Base-by-base conservation (phyloP, 805 yeast species). In the Spathaspora girioi region DNA sequence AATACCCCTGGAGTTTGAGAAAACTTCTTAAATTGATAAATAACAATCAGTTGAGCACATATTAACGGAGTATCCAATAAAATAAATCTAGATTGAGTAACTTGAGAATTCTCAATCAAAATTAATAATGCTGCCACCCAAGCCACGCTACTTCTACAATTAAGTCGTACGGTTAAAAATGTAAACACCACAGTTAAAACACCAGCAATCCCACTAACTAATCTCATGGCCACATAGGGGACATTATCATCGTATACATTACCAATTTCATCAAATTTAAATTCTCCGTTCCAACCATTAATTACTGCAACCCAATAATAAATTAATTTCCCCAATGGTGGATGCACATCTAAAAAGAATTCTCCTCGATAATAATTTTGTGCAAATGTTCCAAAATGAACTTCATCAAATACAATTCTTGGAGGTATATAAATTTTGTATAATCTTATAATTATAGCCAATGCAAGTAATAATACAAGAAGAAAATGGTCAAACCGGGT, bases 301-400 rank as follows among this genome's bases (percentile, higher is more conserved):
- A 80, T 38, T 54, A 70, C 66, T 2, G 84, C 84, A 7, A 84
- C 69, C 49, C 78, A 73, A 29, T 81, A 82, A 59, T 77, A 83
- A 11, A 83, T 64, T 66, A 87, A 67, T 57, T 84, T 83, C 38
- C 79, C 84, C 48, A 87, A 68, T 4, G 93, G 92, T 10, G 93
- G 92, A 56, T 86, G 86, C 26, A 84, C 84, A 59, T 85, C 91
- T 58, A 86, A 71, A 66, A 84, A 86, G 63, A 81, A 85, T 41
- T 77, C 73, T 20, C 89, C 88, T 48, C 71, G 71, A 56, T 75
- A 75, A 65, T 83, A 82, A 38, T 74, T 69, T 43, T 64, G 58
- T 8, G 74, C 70, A 56, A 64, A 73, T 1, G 68, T 66, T 6
- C 76, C 74, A 40, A 73, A 65, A 54, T 76, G 78, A 1, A 67